Conservation (phyloP, 2,329 filamentous ascomycete genomes). For the Phialocephala subalpina region DNA sequence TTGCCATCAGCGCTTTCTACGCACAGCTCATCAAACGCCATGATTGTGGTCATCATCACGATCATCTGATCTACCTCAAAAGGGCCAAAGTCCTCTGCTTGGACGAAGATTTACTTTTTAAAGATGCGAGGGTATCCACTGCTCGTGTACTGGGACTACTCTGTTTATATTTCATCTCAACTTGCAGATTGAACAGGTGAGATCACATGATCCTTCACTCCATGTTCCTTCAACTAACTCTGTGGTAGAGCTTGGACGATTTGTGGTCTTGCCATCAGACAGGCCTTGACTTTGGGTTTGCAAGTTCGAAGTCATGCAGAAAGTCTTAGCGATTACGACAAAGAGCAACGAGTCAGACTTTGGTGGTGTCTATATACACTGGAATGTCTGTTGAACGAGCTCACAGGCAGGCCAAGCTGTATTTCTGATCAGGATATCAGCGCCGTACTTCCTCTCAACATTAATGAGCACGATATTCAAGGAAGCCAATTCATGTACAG, state of each 20-base stretch:
- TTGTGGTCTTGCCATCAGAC: constrained; percentile 36
- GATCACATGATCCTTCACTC: not conserved
- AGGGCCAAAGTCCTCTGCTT: constrained; percentile 35
- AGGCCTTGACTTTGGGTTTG: constrained; percentile 36
- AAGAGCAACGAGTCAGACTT: constrained; percentile 37
- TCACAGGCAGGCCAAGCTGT: constrained; percentile 40
- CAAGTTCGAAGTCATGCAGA: constrained; percentile 35
- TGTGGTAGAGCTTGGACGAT: constrained; percentile 37
- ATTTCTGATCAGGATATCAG: constrained; percentile 40
- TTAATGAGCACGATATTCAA: constrained; percentile 29
- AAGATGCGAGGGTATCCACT: constrained; percentile 33
- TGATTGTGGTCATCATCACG: constrained; percentile 22
- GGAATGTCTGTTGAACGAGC: constrained; percentile 35
- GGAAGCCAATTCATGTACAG: constrained; percentile 19
- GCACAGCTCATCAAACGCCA: constrained; percentile 28
- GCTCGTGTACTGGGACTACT: constrained; percentile 33
- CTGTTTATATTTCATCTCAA: constrained; percentile 37
- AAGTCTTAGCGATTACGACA: constrained; percentile 33
- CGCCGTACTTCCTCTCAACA: constrained; percentile 36
- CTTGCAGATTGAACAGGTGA: constrained; percentile 38
- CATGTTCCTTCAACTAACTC: not conserved
- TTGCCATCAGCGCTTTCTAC: constrained; percentile 36
- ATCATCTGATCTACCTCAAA: constrained; percentile 35
- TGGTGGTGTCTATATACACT: constrained; percentile 42
- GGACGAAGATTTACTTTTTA: constrained; percentile 29